Conservation (phyloP, 768 basidiomycete genomes). For the Mycena alexandri region DNA sequence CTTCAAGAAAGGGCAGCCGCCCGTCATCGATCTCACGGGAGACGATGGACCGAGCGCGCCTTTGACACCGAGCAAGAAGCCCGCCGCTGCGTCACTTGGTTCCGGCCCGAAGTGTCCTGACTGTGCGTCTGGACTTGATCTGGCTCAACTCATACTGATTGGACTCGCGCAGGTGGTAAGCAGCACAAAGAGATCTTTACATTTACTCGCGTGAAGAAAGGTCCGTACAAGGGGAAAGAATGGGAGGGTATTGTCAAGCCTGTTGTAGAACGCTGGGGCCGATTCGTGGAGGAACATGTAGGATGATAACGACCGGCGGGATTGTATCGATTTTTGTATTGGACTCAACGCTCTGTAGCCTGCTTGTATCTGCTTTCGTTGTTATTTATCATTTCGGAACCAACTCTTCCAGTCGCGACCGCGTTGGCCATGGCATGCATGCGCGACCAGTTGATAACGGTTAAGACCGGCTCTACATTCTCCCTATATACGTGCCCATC, state of each 20-base stretch:
- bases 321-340: conserved; percentile 9
- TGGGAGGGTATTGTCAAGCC: conserved; percentile 83
- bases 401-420: not conserved
- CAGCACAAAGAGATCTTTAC: conserved; percentile 86
- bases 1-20: conserved; percentile 44
- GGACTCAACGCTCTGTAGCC: conserved; percentile 11
- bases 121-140: conserved; percentile 40
- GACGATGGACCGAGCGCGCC: conserved; percentile 8
- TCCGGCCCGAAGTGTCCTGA: conserved; percentile 52
- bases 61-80: conserved; percentile 41
- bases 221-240: conserved; percentile 72
- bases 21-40: conserved; percentile 33
- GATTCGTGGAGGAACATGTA: conserved; percentile 65
- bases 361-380: conserved; percentile 16
- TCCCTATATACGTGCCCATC: no score
- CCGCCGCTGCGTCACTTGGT: conserved; percentile 38
- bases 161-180: conserved; percentile 59
- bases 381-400: conserved; percentile 4
- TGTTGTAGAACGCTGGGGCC: conserved; percentile 84
- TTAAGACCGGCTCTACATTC: no score
- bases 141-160: not conserved
- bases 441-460: no score
- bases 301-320: conserved; percentile 42
- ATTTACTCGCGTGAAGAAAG: conserved; percentile 67
- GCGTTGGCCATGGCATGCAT: no score